Conservation (phyloP, 129 eudicot genomes). For the Heracleum sosnowskyi region DNA sequence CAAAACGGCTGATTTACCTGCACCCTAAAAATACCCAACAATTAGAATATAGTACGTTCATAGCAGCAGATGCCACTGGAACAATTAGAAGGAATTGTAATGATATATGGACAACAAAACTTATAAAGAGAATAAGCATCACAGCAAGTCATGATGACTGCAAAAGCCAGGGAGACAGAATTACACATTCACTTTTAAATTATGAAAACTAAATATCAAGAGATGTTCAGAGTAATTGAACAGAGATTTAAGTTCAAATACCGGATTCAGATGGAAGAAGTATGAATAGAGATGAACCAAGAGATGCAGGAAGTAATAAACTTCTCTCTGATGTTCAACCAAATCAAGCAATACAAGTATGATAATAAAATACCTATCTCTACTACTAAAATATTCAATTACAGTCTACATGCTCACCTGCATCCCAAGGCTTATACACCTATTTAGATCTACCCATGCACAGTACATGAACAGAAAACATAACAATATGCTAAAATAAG, state of each 20-base stretch:
- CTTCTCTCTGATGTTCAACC: neutral
- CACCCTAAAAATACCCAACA: slow-evolving; percentile 56
- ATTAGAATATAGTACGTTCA: slow-evolving; percentile 10
- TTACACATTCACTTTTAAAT: neutral
- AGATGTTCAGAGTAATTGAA: neutral
- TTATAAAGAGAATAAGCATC: neutral
- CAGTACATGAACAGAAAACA: neutral
- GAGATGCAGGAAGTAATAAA: neutral
- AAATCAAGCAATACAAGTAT: neutral
- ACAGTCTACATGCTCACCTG: neutral
- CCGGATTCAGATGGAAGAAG: neutral
- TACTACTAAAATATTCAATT: neutral
- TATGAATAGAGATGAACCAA: neutral
- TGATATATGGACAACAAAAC: neutral
- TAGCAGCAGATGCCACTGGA: neutral
- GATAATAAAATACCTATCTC: neutral
- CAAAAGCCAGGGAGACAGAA: neutral
- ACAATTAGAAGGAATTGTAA: neutral
- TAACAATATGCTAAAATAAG: too few relatives aligned
- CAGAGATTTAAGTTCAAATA: neutral
- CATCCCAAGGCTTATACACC: neutral
- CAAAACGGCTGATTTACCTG: slow-evolving; percentile 96
- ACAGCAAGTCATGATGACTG: neutral
- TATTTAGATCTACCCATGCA: neutral
- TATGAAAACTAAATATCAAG: neutral